A percentile compares a stretch with the other conserved stretches of the same genome.
Evolutionary conservation across 805 yeast genomes (phyloP).

Genomic region (Wickerhamomyces hampshirensis): DNA sequence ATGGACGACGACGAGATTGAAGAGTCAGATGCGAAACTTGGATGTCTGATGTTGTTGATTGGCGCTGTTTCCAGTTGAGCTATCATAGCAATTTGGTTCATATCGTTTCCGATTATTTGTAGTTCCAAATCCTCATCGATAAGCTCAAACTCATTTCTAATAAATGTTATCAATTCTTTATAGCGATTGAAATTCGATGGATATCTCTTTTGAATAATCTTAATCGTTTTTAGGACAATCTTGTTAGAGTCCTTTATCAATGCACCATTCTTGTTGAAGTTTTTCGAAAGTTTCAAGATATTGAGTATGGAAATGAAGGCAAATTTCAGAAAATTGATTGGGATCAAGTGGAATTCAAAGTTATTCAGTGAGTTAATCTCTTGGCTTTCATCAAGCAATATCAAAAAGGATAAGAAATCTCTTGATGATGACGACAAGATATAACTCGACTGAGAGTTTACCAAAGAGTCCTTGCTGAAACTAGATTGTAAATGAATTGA

Average conservation of each 20-base stretch:
- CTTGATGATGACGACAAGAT: slow-evolving; percentile 11
- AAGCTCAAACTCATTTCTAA: slow-evolving; percentile 6
- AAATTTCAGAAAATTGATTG: slow-evolving; percentile 23
- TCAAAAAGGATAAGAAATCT: slow-evolving; percentile 15
- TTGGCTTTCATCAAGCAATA: slow-evolving; percentile 16
- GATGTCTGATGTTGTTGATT: too few relatives aligned
- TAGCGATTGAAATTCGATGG: slow-evolving; percentile 24
- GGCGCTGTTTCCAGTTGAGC: too few relatives aligned
- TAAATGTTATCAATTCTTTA: slow-evolving; percentile 11
- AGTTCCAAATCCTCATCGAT: slow-evolving; percentile 9
- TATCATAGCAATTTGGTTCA: too few relatives aligned
- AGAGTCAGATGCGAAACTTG: too few relatives aligned
- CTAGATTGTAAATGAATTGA: slow-evolving; percentile 9
- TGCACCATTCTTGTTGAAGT: slow-evolving; percentile 4
- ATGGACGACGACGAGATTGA: slow-evolving; percentile 1
- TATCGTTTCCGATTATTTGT: too few relatives aligned
- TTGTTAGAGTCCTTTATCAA: slow-evolving; percentile 14
- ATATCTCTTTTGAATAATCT: slow-evolving; percentile 21
- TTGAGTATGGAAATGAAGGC: slow-evolving; percentile 19
- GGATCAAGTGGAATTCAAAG: slow-evolving; percentile 26
- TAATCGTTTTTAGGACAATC: slow-evolving; percentile 11
- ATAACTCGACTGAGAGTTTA: slow-evolving; percentile 13
- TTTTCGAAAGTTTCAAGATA: slow-evolving; percentile 10
- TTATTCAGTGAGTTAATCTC: slow-evolving; percentile 20
- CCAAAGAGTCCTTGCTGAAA: slow-evolving; percentile 1